Conservation (phyloP, 164 flowering plant genomes). For the Vitis rotundifolia region DNA sequence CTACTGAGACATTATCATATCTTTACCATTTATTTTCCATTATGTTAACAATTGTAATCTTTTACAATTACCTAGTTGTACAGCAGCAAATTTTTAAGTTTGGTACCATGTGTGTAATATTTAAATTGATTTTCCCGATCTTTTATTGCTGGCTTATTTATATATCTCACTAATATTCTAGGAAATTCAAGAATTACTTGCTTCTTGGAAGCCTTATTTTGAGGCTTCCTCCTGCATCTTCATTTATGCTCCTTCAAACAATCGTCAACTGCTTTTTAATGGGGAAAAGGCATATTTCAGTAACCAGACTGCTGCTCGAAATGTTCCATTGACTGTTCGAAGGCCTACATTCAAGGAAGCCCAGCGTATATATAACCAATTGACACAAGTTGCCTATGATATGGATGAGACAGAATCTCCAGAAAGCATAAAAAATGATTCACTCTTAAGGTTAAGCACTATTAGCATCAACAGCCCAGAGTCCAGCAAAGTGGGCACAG, state of each 20-base stretch:
- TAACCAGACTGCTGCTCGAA: conserved; percentile 37
- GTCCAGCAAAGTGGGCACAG: conserved; percentile 20
- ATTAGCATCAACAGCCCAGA: conserved; percentile 6
- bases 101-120: not conserved
- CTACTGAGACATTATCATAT: too few species aligned
- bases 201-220: conserved; percentile 87
- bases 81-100: not conserved
- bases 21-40: too few species aligned
- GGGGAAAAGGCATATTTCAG: conserved; percentile 74
- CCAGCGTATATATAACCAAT: conserved; percentile 51
- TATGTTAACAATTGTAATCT: not conserved
- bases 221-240: conserved; percentile 65
- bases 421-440: conserved; percentile 20
- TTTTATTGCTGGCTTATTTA: conserved; percentile 9
- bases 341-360: conserved; percentile 95
- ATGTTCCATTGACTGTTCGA: conserved; percentile 72
- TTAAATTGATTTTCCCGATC: not conserved
- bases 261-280: conserved; percentile 68
- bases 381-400: conserved; percentile 59
- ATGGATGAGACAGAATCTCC: conserved; percentile 33
- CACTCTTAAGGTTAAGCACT: conserved; percentile 2
- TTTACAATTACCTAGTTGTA: not conserved
- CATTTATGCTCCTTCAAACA: conserved; percentile 76
- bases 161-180: conserved; percentile 16
- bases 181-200: conserved; percentile 84